These are phyloP conservation scores for Ustilago nuda DNA, from an alignment of 1,284 basidiomycete genomes.

Conservation along the genomic window DNA sequence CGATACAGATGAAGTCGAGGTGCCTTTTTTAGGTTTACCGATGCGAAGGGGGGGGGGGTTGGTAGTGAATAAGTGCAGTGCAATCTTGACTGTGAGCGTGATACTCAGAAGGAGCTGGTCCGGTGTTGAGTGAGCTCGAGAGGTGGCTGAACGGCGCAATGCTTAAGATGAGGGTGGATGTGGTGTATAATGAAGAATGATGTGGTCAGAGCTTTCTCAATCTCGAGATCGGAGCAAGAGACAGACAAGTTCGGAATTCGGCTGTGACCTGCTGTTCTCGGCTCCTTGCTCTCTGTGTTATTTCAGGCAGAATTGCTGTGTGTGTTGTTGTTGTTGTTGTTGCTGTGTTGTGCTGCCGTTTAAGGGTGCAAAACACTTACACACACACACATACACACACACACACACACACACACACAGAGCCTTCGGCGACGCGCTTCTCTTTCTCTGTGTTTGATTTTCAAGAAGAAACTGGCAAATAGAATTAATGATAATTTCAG, in stretches of 20 bases:
- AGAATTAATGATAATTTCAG: background rate
- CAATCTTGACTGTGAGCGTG: background rate
- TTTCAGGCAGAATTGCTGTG: background rate
- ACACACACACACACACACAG: background rate
- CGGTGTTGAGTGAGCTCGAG: background rate
- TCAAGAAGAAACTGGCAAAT: slow-evolving; percentile 23
- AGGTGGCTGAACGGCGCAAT: background rate
- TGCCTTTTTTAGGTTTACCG: background rate
- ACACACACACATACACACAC: background rate
- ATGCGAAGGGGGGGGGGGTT: background rate
- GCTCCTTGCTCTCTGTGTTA: background rate
- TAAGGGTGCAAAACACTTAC: slow-evolving; percentile 5
- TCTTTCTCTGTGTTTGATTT: background rate
- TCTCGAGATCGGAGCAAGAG: background rate
- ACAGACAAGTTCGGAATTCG: slow-evolving; percentile 21
- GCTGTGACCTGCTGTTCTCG: slow-evolving; percentile 10
- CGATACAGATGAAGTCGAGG: background rate
- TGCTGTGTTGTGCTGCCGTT: background rate
- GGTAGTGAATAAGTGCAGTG: too few species aligned
- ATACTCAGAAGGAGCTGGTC: background rate
- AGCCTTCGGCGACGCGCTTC: slow-evolving; percentile 11
- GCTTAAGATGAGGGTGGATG: background rate
- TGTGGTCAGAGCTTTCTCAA: background rate
- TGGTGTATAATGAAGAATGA: background rate
- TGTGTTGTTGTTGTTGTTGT: background rate